Percentiles rank a stretch among this genome's conserved stretches.
Evolutionary conservation across 306 rosid genomes (phyloP).

Genomic region (Parietaria judaica): DNA sequence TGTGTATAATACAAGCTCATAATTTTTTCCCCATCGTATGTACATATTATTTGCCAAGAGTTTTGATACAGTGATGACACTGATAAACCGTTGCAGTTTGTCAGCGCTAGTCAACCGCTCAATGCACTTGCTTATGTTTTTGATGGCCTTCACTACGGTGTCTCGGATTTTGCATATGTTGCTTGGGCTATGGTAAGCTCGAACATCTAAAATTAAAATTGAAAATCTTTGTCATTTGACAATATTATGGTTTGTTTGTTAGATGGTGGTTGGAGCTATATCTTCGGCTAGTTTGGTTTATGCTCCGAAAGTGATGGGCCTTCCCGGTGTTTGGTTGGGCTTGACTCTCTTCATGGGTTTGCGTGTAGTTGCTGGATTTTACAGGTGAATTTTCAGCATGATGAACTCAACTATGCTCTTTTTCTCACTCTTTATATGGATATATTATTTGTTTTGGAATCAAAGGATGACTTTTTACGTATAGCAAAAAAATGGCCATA

Average conservation of each 20-base stretch:
- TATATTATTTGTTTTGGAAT: too few relatives aligned
- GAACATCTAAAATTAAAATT: neutral
- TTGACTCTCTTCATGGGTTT: slow-evolving; percentile 79
- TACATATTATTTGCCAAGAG: too few relatives aligned
- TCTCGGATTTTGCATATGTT: slow-evolving; percentile 89
- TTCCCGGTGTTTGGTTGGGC: slow-evolving; percentile 82
- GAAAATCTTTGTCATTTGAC: slow-evolving; percentile 5
- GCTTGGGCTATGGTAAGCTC: slow-evolving; percentile 79
- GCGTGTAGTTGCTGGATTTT: slow-evolving; percentile 60
- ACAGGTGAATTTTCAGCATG: slow-evolving; percentile 36
- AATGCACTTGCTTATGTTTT: slow-evolving; percentile 58
- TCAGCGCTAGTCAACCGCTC: slow-evolving; percentile 90
- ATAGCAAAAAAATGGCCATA: too few relatives aligned
- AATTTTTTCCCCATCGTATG: too few relatives aligned
- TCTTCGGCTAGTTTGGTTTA: slow-evolving; percentile 63
- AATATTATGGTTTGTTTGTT: slow-evolving; percentile 11
- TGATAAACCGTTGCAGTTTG: slow-evolving; percentile 37
- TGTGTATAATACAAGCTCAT: slow-evolving; percentile 31
- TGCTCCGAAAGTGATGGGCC: slow-evolving; percentile 52
- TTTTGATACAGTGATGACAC: too few relatives aligned
- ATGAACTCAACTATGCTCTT: too few relatives aligned
- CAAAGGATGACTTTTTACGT: too few relatives aligned
- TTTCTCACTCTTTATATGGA: too few relatives aligned
- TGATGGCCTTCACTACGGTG: slow-evolving; percentile 90
- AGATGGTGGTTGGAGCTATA: slow-evolving; percentile 69